These are phyloP conservation scores for Sugiyamaella smithiae DNA, from an alignment of 805 yeast species.

Conservation along the genomic window DNA sequence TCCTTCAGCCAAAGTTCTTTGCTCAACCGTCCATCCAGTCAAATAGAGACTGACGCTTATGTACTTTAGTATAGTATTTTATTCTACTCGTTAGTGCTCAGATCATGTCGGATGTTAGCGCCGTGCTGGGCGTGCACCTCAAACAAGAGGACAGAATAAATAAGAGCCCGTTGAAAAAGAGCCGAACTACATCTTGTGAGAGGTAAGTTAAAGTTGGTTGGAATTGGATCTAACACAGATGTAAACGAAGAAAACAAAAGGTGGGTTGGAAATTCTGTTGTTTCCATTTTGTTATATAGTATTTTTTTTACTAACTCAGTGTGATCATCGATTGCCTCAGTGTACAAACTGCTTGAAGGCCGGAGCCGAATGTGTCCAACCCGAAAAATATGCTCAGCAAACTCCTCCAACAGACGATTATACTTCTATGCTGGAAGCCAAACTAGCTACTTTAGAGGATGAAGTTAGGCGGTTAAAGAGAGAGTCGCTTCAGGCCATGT, in stretches of 20 bases:
- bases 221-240: constrained; percentile 10
- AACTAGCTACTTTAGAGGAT: constrained; percentile 51
- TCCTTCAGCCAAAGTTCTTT: background rate
- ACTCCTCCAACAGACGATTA: constrained; percentile 48
- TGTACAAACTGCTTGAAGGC: constrained; percentile 68
- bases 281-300: background rate
- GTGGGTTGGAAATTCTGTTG: background rate
- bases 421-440: constrained; percentile 54
- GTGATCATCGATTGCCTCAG: constrained; percentile 62
- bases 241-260: constrained; percentile 26
- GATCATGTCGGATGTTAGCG: background rate
- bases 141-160: background rate
- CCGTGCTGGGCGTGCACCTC: background rate
- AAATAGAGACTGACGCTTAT: too few relatives aligned
- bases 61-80: too few relatives aligned
- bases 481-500: background rate
- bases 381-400: constrained; percentile 52
- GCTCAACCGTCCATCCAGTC: too few relatives aligned
- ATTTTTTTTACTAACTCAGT: constrained; percentile 30
- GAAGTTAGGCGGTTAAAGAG: constrained; percentile 28
- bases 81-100: too few relatives aligned
- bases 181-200: constrained; percentile 28
- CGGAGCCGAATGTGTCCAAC: constrained; percentile 59
- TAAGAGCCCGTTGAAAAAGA: constrained; percentile 8
- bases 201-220: constrained; percentile 14